phyloP scores from a whole-genome alignment of 163 green algal genomes.

The Scenedesmus sp. region DNA sequence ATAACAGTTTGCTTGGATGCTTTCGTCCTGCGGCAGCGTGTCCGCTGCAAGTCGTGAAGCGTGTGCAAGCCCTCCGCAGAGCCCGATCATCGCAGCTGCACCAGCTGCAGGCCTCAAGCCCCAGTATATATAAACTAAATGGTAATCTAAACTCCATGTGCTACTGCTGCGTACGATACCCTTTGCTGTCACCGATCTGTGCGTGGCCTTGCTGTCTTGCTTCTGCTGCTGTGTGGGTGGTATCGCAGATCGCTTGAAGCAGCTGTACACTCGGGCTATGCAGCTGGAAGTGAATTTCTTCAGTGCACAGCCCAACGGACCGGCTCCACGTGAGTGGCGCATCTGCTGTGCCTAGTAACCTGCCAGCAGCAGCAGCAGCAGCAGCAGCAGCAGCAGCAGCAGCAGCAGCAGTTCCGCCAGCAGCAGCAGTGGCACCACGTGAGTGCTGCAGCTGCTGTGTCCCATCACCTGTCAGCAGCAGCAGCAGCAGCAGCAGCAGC shows the following conservation, averaged over 20 bases:
- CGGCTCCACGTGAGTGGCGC: slow-evolving; percentile 44
- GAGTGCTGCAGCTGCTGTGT: background rate
- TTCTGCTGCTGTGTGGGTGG: background rate
- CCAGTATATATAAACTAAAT: background rate
- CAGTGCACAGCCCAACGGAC: slow-evolving; percentile 64
- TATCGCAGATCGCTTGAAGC: slow-evolving; percentile 59
- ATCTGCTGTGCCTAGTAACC: background rate
- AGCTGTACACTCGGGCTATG: slow-evolving; percentile 76
- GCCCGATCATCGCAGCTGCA: background rate
- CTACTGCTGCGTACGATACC: background rate
- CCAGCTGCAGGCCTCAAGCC: background rate
- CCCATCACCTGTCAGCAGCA: background rate
- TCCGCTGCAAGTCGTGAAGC: background rate
- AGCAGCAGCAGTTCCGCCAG: background rate
- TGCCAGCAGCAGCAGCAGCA: background rate
- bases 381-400: background rate
- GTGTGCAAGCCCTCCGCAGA: background rate
- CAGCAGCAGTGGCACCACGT: background rate
- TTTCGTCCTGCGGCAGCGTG: background rate
- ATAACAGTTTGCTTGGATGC: slow-evolving; percentile 7
- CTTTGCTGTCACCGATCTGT: background rate
- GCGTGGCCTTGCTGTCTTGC: background rate
- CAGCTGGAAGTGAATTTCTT: slow-evolving; percentile 80
- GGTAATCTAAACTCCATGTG: background rate
- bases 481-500: background rate